Base-by-base conservation (phyloP, 2,329 filamentous ascomycete species). In the Byssoonygena ceratinophila region DNA sequence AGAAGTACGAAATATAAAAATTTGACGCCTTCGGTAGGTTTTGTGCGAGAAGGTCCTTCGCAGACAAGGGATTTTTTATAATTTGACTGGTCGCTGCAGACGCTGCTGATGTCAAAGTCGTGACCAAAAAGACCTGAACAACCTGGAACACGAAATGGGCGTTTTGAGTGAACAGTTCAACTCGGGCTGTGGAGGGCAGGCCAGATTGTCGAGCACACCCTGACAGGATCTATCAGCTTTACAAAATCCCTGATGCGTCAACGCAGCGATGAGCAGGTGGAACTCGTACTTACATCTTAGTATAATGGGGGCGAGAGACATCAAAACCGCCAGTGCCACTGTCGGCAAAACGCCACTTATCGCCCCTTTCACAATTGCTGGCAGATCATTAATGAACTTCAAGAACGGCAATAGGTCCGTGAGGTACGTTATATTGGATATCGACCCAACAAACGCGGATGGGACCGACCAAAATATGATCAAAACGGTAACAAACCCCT, bases 1-100 rank as follows among this genome's bases (percentile, higher is more conserved):
- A 79, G 61, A 97, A 94, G 71, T 96, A 98, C 0, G 85, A 89
- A 12, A 97, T 84, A 68, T 96, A 98, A 64, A 96, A 94, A 68
- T 94, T 97, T 54, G 88, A 91, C 0, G 89, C 84, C 58, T 83
- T 86, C 16, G 92, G 92, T 2, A 98, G 73, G 57, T 87, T 85
- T 37, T 77, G 64, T 0, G 89, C 84, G 8, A 95, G 74, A 4
- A 92, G 72, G 9, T 71, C 72, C 0, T 87, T 82, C 4, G 80
- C 78, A 0, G 74, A 74, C 7, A 75, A 68, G 0, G 89, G 88
- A 39, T 87, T 66, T 1, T 83, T 58, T 22, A 82, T 72, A 46
- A 94, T 83, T 40, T 83, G 68, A 20, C 79, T 71, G 0, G 81
- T 76, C 0, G 87, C 81, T 0, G 85, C 78, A 0, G 88, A 82